phyloP scores from a whole-genome alignment of 106 monocot species.

The Ottelia alismoides region DNA sequence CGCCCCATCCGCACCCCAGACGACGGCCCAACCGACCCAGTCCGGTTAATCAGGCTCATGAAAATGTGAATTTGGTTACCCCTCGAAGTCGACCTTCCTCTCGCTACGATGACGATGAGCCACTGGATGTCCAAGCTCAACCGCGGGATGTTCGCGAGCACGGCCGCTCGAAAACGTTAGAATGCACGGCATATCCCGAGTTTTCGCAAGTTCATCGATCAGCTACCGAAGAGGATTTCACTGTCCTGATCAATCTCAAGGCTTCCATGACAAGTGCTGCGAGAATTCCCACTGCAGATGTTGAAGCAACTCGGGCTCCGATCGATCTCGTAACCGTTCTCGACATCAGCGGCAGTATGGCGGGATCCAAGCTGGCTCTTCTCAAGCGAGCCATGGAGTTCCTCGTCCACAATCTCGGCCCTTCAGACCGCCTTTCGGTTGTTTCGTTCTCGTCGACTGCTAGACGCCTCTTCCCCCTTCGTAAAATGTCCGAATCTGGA shows the following conservation, averaged over 20 bases:
- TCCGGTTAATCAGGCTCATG: too few species aligned
- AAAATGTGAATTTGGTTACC: too few species aligned
- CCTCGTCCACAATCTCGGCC: constrained; percentile 68
- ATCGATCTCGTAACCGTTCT: constrained; percentile 71
- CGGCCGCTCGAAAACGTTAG: neutral
- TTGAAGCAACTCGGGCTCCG: constrained; percentile 35
- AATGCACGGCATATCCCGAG: constrained; percentile 11
- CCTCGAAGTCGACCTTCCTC: too few species aligned
- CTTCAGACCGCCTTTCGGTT: constrained; percentile 71
- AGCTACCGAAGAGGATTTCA: constrained; percentile 34
- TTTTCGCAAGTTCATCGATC: constrained; percentile 29
- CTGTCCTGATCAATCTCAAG: constrained; percentile 58
- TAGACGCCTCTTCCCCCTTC: constrained; percentile 53
- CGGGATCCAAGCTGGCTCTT: constrained; percentile 74
- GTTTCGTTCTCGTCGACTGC: constrained; percentile 74
- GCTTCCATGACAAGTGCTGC: constrained; percentile 28
- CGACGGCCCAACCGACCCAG: too few species aligned
- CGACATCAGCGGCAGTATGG: constrained; percentile 88
- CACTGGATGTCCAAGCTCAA: constrained; percentile 15
- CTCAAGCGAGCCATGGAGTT: constrained; percentile 83
- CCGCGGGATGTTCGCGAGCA: too few species aligned
- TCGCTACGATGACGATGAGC: constrained; percentile 73
- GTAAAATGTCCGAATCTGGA: constrained; percentile 53
- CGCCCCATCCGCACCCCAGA: too few species aligned
- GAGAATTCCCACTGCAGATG: neutral